These are phyloP conservation scores for Diospyros lotus DNA, from an alignment of 148 eudicot genomes.

Conservation along the genomic window DNA sequence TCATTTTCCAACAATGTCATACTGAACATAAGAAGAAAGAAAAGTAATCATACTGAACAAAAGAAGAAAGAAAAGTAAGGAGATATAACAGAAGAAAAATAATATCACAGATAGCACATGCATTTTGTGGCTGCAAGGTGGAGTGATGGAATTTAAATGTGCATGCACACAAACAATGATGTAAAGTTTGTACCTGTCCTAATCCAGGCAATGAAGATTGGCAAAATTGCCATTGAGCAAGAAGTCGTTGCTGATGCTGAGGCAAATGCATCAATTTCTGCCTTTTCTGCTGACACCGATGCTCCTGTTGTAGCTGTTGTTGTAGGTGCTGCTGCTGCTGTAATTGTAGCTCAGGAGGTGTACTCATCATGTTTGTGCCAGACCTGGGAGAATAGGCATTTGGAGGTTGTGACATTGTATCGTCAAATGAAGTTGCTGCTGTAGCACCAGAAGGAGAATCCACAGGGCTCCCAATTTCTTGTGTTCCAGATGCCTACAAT, in stretches of 20 bases:
- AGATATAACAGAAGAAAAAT: no score
- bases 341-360: constrained; percentile 87
- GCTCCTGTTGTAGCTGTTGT: constrained; percentile 12
- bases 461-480: constrained; percentile 65
- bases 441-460: constrained; percentile 80
- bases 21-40: neutral
- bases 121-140: no score
- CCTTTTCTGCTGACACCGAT: constrained; percentile 40
- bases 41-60: neutral
- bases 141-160: no score
- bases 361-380: constrained; percentile 74
- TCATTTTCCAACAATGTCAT: neutral
- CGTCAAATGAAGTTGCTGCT: constrained; percentile 62
- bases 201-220: constrained; percentile 64
- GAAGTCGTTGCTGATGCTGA: constrained; percentile 66
- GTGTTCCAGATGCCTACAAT: constrained; percentile 73
- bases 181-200: constrained; percentile 52
- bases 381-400: constrained; percentile 97
- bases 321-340: constrained; percentile 39
- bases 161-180: neutral
- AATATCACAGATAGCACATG: no score
- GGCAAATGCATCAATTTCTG: constrained; percentile 79
- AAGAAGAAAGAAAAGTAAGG: no score
- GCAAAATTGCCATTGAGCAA: constrained; percentile 68
- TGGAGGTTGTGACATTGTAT: constrained; percentile 71